Percentiles rank a stretch among this genome's conserved stretches.
These are phyloP conservation scores for Medicago lupulina DNA, from an alignment of 306 rosid species.

Conservation along the genomic window DNA sequence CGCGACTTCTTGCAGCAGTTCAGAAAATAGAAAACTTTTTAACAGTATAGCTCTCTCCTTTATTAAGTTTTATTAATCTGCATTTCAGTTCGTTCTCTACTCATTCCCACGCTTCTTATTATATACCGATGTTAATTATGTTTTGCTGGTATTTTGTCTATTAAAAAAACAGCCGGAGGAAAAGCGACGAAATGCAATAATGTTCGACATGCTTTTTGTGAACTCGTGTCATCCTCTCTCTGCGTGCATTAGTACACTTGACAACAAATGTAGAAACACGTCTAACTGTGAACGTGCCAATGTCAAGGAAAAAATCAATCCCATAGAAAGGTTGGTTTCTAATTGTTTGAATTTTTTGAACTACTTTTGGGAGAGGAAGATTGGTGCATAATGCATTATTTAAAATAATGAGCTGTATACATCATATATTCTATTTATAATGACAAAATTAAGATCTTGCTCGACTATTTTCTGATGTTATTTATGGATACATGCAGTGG, in stretches of 20 bases:
- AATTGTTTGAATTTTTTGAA: slow-evolving; percentile 29
- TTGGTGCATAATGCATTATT: not conserved
- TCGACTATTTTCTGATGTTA: slow-evolving; percentile 63
- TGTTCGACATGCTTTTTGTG: slow-evolving; percentile 90
- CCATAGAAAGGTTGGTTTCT: slow-evolving; percentile 69
- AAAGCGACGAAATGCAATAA: slow-evolving; percentile 70
- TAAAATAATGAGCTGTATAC: not conserved
- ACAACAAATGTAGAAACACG: slow-evolving; percentile 73
- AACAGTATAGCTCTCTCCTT: slow-evolving; percentile 58
- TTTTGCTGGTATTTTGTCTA: slow-evolving; percentile 17
- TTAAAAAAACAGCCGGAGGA: slow-evolving; percentile 65
- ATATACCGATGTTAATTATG: slow-evolving; percentile 16
- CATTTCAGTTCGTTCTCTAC: not conserved
- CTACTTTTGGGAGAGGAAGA: not conserved
- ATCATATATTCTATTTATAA: slow-evolving; percentile 4
- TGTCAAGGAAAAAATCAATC: slow-evolving; percentile 81
- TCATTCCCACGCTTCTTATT: not conserved
- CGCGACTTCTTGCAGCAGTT: slow-evolving; percentile 86
- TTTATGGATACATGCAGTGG: slow-evolving; percentile 86
- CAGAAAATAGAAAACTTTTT: slow-evolving; percentile 66
- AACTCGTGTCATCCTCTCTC: slow-evolving; percentile 92
- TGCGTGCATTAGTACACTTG: slow-evolving; percentile 88
- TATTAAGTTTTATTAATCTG: not conserved
- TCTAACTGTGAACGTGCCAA: slow-evolving; percentile 61
- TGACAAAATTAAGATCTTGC: slow-evolving; percentile 42